Base-by-base conservation (phyloP, 2,329 filamentous ascomycete species). In the Simplicillium aogashimaense region DNA sequence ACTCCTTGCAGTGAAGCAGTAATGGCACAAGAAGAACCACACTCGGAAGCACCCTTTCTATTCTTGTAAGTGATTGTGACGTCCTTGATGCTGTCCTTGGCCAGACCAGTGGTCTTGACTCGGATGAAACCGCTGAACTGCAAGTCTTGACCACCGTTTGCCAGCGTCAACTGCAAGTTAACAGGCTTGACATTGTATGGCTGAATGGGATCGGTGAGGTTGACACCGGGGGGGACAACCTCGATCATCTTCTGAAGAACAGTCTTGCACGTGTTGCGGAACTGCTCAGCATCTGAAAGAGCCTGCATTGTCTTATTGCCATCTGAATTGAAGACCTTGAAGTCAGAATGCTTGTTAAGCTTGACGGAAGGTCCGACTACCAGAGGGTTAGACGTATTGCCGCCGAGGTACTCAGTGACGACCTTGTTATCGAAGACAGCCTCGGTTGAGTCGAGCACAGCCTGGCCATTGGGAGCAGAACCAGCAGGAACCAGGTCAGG, bases 241-340 rank as follows among this genome's bases (percentile, higher is more conserved):
- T 81, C 72, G 43, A 80, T 75, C 75, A 81, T 72, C 51, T 70
- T 72, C 51, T 75, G 70, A 31, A 80, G 56, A 14, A 79, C 64
- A 4, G 53, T 59, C 46, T 63, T 58, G 54, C 76, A 81, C 14
- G 62, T 57, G 15, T 49, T 61, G 31, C 58, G 57, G 57, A 76
- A 79, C 10, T 55, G 57, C 1, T 57, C 49, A 0, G 64, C 50
- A 40, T 69, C 61, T 4, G 63, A 53, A 62, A 81, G 53, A 1
- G 64, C 57, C 5, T 53, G 53, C 47, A 80, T 64, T 3, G 76
- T 81, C 12, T 56, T 65, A 54, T 81, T 80, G 3, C 57, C 53
- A 49, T 80, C 76, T 2, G 65, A 63, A 48, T 57, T 69, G 55
- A 71, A 81, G 20, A 80, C 69, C 36, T 66, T 68, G 49, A 67